Base-by-base conservation (phyloP, 2,329 filamentous ascomycete species). In the Trichoderma atrobrunneum region DNA sequence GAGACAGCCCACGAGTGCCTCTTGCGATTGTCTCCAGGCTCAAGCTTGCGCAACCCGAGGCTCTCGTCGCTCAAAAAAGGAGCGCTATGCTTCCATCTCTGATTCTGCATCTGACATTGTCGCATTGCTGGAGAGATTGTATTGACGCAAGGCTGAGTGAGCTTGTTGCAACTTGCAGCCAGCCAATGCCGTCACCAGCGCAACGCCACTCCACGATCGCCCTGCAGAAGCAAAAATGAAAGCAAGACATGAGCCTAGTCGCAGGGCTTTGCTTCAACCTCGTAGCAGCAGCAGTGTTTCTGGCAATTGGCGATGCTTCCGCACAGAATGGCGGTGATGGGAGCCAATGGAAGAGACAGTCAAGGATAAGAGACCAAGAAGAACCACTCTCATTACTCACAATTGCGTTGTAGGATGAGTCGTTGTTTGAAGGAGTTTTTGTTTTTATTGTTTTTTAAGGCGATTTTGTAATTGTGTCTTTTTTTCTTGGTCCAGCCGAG, bases 401-500 rank as follows among this genome's bases (percentile, higher is more conserved):
- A 70, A 61, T 70, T 21, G n/a, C n/a, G 64, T 21, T 57, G 11
- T 18, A 32, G 54, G 12, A 21, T 30, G 34, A 21, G 14, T 67
- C 43, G 16, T 43, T 36, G n/a, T 18, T 34, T 34, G 43, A 16
- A 21, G n/a, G 21, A 4, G 28, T 26, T 34, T 21, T 24, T 14
- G 7, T 32, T 21, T 21, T 34, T n/a, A 24, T 60, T 21, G 5
- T 60, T 48, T 32, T 32, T 32, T 65, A 12, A 24, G 60, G 32
- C 28, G 24, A 34, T 61, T 24, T 11, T 43, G 56, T n/a, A 26
- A 26, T 39, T 61, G 21, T 69, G 5, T 61, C 16, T 51, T 48
- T 30, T 59, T 34, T 18, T 57, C 34, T 60, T 69, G 66, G 66
- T 54, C 67, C 56, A 70, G 67, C 67, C 67, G 39, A 70, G 36